A percentile compares a stretch with the other conserved stretches of the same genome.
Conservation (phyloP, 2,329 filamentous ascomycete species). For the Lecanicillium sp. region DNA sequence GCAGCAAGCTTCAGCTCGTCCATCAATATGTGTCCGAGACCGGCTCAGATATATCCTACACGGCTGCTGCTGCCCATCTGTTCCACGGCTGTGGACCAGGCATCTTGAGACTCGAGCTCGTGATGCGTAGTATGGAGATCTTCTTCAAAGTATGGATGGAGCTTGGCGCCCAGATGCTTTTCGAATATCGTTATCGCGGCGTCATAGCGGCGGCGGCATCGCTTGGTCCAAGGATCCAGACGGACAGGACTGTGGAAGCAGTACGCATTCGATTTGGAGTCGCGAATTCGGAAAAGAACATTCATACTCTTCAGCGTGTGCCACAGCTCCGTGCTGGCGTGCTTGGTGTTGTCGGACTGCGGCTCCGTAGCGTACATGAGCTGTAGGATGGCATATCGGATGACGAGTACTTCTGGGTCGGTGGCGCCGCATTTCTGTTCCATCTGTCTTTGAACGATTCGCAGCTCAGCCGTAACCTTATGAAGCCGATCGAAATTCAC, state of each 20-base stretch:
- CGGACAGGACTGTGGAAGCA: slow-evolving; percentile 40
- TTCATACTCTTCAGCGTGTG: slow-evolving; percentile 29
- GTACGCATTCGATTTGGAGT: slow-evolving; percentile 32
- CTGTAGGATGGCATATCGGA: slow-evolving; percentile 38
- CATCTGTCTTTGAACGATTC: slow-evolving; percentile 28
- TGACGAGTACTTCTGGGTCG: slow-evolving; percentile 30
- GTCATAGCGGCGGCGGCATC: slow-evolving; percentile 37
- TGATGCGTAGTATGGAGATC: slow-evolving; percentile 37
- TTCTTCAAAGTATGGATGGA: slow-evolving; percentile 38
- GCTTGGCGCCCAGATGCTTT: slow-evolving; percentile 31
- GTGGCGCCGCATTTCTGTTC: slow-evolving; percentile 29
- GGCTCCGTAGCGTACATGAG: slow-evolving; percentile 31
- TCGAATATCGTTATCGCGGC: slow-evolving; percentile 31
- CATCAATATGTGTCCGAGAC: too few species aligned
- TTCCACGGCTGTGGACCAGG: slow-evolving; percentile 27
- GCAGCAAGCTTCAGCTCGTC: too few species aligned
- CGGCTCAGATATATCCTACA: slow-evolving; percentile 3
- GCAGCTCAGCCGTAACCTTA: slow-evolving; percentile 33
- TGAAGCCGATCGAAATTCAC: slow-evolving; percentile 30
- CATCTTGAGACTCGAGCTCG: slow-evolving; percentile 30
- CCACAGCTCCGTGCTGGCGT: slow-evolving; percentile 33
- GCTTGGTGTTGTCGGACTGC: slow-evolving; percentile 28
- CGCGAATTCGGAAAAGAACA: slow-evolving; percentile 31
- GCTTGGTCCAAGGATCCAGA: slow-evolving; percentile 38
- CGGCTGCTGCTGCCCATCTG: slow-evolving; percentile 7